Conservation (phyloP, 805 yeast genomes). For the Kodamaea laetipori region DNA sequence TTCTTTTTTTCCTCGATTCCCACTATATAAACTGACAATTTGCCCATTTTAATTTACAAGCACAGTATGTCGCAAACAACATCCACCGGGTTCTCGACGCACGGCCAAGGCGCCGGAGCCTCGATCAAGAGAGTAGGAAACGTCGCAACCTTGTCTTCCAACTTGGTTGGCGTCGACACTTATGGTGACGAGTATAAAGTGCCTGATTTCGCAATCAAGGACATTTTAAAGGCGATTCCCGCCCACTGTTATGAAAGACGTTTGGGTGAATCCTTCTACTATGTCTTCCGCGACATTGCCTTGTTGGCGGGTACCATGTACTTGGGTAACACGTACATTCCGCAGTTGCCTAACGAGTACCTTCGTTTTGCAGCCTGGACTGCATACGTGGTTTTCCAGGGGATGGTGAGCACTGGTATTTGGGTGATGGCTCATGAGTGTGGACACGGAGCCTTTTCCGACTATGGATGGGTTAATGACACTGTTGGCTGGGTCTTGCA, state of each 20-base stretch:
- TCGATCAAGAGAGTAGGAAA: conserved; percentile 17
- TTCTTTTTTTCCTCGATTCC: conserved; percentile 1
- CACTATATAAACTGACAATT: conserved; percentile 1
- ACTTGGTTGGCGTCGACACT: conserved; percentile 48
- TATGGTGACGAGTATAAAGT: conserved; percentile 56
- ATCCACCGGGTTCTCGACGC: background rate
- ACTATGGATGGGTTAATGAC: conserved; percentile 54
- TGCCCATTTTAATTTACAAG: background rate
- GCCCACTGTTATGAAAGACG: conserved; percentile 61
- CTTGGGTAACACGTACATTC: conserved; percentile 46
- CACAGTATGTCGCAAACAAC: conserved; percentile 14
- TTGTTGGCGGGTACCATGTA: conserved; percentile 46
- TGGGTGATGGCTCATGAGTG: conserved; percentile 69
- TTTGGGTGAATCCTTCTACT: conserved; percentile 49
- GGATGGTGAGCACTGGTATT: conserved; percentile 57
- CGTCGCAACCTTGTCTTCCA: conserved; percentile 17
- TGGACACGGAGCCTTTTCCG: conserved; percentile 65
- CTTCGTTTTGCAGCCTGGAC: conserved; percentile 46
- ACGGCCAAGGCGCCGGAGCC: conserved; percentile 10
- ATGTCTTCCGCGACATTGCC: conserved; percentile 54
- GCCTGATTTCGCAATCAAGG: conserved; percentile 64
- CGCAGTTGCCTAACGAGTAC: conserved; percentile 19
- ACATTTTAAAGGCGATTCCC: conserved; percentile 59
- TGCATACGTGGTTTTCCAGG: conserved; percentile 40
- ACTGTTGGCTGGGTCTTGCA: conserved; percentile 62